phyloP scores from a whole-genome alignment of 192 early-diverging fungal genomes.

The Coemansia sp. region DNA sequence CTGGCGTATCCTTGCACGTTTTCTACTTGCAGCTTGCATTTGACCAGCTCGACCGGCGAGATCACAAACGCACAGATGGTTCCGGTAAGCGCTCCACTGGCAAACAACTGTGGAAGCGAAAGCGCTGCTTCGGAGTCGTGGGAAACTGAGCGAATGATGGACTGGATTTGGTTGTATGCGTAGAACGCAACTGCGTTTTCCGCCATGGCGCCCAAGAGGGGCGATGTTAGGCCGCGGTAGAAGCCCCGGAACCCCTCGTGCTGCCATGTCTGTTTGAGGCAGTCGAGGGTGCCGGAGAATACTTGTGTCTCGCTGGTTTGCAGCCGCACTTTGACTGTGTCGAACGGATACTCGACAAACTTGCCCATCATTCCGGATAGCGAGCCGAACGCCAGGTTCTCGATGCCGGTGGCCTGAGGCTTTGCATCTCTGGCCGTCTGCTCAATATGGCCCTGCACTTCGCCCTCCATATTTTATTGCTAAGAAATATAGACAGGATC shows the following conservation, averaged over 20 bases:
- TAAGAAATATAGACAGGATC: neutral
- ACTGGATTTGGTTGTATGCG: conserved; percentile 82
- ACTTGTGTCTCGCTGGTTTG: conserved; percentile 66
- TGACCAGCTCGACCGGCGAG: conserved; percentile 94
- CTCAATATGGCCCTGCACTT: conserved; percentile 24
- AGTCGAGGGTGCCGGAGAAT: conserved; percentile 81
- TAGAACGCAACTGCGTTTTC: conserved; percentile 92
- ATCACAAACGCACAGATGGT: conserved; percentile 82
- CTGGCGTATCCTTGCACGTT: conserved; percentile 51
- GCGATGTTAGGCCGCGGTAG: conserved; percentile 90
- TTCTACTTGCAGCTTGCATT: conserved; percentile 95
- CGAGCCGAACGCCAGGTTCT: conserved; percentile 50
- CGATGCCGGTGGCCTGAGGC: conserved; percentile 26
- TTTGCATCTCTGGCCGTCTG: neutral
- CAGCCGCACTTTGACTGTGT: conserved; percentile 91
- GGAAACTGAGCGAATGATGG: conserved; percentile 56
- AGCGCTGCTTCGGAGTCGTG: conserved; percentile 47
- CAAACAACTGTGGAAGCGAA: conserved; percentile 65
- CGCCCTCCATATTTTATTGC: conserved; percentile 32
- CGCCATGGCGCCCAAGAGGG: conserved; percentile 88
- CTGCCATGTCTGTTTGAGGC: conserved; percentile 70
- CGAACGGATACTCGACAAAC: conserved; percentile 94
- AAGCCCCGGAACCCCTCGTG: conserved; percentile 82
- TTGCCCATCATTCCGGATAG: conserved; percentile 88
- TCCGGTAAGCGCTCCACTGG: conserved; percentile 84